Evolutionary conservation across 352 stramenopile genomes (phyloP).

Genomic region (Phytophthora sp.): DNA sequence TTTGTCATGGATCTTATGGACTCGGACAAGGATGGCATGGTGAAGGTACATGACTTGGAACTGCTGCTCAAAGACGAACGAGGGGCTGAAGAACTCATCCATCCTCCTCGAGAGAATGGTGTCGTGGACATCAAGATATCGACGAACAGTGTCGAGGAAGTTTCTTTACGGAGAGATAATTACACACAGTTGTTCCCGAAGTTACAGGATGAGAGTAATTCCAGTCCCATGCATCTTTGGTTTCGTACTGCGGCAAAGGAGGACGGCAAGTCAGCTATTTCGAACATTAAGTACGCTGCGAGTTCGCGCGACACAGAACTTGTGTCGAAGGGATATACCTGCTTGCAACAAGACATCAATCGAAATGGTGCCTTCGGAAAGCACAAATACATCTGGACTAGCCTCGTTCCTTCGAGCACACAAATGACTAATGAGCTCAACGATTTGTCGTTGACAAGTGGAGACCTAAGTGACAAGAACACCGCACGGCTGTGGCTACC

Average conservation of each 20-base stretch:
- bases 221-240: constrained; percentile 63
- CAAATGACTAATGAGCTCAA: constrained; percentile 69
- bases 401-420: constrained; percentile 48
- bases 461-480: constrained; percentile 70
- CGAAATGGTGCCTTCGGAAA: constrained; percentile 65
- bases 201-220: constrained; percentile 52
- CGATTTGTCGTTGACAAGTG: constrained; percentile 67
- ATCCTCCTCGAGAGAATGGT: constrained; percentile 51
- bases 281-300: constrained; percentile 66
- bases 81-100: constrained; percentile 51
- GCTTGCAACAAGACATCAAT: constrained; percentile 77
- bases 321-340: constrained; percentile 76
- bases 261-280: constrained; percentile 67
- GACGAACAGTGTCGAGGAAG: constrained; percentile 64
- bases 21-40: constrained; percentile 61
- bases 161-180: constrained; percentile 56
- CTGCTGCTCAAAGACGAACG: constrained; percentile 73
- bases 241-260: constrained; percentile 61
- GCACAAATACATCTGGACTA: constrained; percentile 82
- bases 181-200: constrained; percentile 64
- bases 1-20: constrained; percentile 77
- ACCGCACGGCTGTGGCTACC: constrained; percentile 72
- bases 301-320: constrained; percentile 75
- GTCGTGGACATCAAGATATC: constrained; percentile 75
- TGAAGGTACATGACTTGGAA: constrained; percentile 80